phyloP scores from a whole-genome alignment of 2,329 filamentous ascomycete genomes.

The Karstenula rhodostoma region DNA sequence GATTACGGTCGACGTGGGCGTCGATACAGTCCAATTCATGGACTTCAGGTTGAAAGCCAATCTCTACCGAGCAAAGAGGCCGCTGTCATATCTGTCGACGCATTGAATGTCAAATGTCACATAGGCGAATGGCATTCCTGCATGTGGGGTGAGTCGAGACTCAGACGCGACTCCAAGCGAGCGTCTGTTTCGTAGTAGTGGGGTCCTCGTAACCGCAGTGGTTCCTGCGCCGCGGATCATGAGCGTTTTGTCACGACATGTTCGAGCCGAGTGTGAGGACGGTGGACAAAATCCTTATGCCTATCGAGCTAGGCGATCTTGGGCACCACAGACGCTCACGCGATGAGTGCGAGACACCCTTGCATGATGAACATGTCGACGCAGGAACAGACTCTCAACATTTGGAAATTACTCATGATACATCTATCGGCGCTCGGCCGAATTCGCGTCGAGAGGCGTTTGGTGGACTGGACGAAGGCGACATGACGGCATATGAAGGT shows the following conservation, averaged over 20 bases:
- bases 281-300: constrained; percentile 15
- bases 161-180: constrained; percentile 11
- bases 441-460: not conserved
- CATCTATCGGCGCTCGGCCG: not conserved
- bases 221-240: constrained; percentile 20
- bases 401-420: not conserved
- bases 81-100: constrained; percentile 20
- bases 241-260: constrained; percentile 24
- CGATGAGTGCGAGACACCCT: constrained; percentile 19
- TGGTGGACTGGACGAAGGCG: not conserved
- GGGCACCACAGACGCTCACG: constrained; percentile 13
- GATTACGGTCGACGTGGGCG: constrained; percentile 4
- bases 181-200: constrained; percentile 27
- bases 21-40: constrained; percentile 19
- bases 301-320: constrained; percentile 10
- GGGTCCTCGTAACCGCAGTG: constrained; percentile 15
- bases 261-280: constrained; percentile 27
- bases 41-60: constrained; percentile 10
- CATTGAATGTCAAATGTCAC: constrained; percentile 18
- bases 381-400: not conserved
- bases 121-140: constrained; percentile 8
- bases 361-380: constrained; percentile 4
- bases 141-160: constrained; percentile 7
- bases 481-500: not conserved
- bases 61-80: constrained; percentile 15